A percentile compares a stretch with the other conserved stretches of the same genome.
These are phyloP conservation scores for Rhizopogon parksii DNA, from an alignment of 1,284 basidiomycete genomes.

Conservation along the genomic window DNA sequence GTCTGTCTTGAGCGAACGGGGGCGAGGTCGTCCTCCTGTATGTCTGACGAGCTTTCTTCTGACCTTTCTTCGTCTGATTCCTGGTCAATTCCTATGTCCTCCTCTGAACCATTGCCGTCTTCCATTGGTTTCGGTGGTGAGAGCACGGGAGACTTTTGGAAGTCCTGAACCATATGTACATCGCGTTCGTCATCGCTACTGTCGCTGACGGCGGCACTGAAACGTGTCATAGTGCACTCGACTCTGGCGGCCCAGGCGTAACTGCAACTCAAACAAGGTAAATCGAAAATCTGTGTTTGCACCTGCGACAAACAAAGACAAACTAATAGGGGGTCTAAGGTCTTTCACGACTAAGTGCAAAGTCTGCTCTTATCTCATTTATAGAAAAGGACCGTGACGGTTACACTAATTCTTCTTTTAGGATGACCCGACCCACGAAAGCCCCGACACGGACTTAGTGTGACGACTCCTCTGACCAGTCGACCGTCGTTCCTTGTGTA, in stretches of 20 bases:
- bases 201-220: slow-evolving; percentile 36
- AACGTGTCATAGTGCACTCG: slow-evolving; percentile 31
- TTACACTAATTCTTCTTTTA: no score
- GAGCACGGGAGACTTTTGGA: slow-evolving; percentile 9
- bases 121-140: slow-evolving; percentile 16
- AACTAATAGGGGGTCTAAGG: slow-evolving; percentile 8
- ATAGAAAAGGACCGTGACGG: no score
- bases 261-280: slow-evolving; percentile 17
- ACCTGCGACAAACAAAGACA: slow-evolving; percentile 25
- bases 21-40: slow-evolving; percentile 42
- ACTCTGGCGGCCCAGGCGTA: slow-evolving; percentile 5
- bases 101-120: slow-evolving; percentile 20
- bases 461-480: no score
- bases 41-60: slow-evolving; percentile 36
- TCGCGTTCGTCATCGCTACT: slow-evolving; percentile 35
- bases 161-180: slow-evolving; percentile 19
- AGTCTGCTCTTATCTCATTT: no score
- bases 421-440: no score
- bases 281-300: slow-evolving; percentile 9
- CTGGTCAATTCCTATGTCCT: slow-evolving; percentile 22
- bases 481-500: no score
- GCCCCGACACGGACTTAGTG: no score
- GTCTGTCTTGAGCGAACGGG: slow-evolving; percentile 22
- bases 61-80: slow-evolving; percentile 30
- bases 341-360: no score